phyloP scores from a whole-genome alignment of 2,329 filamentous ascomycete genomes.

The Botrytis fabae region DNA sequence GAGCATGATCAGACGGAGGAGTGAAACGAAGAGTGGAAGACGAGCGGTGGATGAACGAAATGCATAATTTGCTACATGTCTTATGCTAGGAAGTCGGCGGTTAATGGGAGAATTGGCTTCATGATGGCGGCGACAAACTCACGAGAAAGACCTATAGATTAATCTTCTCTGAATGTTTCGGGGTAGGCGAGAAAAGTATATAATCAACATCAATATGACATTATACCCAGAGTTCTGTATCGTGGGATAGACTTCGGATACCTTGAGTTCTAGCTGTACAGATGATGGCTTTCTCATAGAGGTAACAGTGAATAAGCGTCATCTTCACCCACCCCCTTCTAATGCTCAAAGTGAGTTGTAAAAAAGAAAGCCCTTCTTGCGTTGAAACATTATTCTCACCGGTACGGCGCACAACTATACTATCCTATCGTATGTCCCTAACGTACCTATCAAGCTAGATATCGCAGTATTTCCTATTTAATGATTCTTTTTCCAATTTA shows the following conservation, averaged over 20 bases:
- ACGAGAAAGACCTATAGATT: not conserved
- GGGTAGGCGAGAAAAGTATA: not conserved
- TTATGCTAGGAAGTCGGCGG: not conserved
- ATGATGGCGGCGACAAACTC: not conserved
- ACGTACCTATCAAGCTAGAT: not conserved
- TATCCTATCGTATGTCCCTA: not conserved
- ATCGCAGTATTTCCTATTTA: not conserved
- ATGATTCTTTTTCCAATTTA: not conserved
- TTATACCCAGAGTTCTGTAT: not conserved
- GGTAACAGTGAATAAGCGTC: too few relatives aligned
- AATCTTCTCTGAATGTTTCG: not conserved
- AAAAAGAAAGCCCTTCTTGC: not conserved
- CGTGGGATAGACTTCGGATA: not conserved
- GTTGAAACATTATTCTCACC: not conserved
- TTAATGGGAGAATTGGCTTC: too few relatives aligned
- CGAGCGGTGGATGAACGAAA: slow-evolving; percentile 25
- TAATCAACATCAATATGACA: not conserved
- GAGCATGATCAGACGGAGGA: not conserved
- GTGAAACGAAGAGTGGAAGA: slow-evolving; percentile 27
- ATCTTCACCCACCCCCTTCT: too few relatives aligned
- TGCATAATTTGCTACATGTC: not conserved
- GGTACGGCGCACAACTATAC: not conserved
- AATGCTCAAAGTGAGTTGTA: not conserved
- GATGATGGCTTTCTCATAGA: too few relatives aligned
- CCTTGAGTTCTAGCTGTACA: not conserved